A percentile compares a stretch with the other conserved stretches of the same genome.
These are phyloP conservation scores for Globisporangium middletonii DNA, from an alignment of 352 stramenopile species.

Conservation along the genomic window DNA sequence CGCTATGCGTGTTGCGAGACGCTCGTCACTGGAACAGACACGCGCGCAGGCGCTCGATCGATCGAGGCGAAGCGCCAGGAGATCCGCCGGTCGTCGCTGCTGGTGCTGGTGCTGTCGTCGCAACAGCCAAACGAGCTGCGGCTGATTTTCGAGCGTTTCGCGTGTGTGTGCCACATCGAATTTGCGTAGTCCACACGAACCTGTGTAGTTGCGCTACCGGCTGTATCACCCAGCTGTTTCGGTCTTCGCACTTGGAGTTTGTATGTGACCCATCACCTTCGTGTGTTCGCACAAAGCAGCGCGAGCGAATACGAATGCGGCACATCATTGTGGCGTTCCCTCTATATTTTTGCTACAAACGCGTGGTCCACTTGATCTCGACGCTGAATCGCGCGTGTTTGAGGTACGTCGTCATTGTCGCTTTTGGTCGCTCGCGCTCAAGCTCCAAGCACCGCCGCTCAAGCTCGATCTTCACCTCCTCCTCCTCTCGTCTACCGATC, in stretches of 20 bases:
- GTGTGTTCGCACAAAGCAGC: background rate
- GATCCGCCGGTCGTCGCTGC: too few relatives aligned
- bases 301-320: background rate
- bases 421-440: background rate
- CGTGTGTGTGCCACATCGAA: too few relatives aligned
- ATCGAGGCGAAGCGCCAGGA: too few relatives aligned
- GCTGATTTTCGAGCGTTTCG: too few relatives aligned
- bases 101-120: too few relatives aligned
- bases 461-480: background rate
- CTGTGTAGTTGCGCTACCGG: background rate
- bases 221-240: background rate
- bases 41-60: too few relatives aligned
- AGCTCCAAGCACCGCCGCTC: background rate
- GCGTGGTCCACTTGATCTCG: background rate
- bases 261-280: background rate
- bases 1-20: too few relatives aligned
- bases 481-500: background rate
- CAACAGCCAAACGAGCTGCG: too few relatives aligned
- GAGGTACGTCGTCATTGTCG: slow-evolving; percentile 1
- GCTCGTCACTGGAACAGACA: too few relatives aligned
- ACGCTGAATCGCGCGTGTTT: background rate
- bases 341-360: background rate
- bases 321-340: background rate
- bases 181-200: too few relatives aligned
- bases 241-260: background rate